Conservation (phyloP, 1,284 basidiomycete species). For the Melampsora occidentalis region DNA sequence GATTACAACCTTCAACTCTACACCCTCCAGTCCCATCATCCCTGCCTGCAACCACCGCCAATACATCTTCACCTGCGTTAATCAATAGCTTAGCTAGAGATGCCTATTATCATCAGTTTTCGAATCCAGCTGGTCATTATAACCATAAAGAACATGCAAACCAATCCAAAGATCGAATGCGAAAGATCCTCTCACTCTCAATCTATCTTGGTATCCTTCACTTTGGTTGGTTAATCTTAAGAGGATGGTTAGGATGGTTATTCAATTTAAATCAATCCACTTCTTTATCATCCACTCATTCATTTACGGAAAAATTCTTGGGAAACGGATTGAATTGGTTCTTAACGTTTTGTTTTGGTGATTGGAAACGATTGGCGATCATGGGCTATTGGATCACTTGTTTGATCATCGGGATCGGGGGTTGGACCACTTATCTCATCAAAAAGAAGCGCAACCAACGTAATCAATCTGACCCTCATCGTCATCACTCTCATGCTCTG, state of each 20-base stretch:
- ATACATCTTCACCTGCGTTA: neutral
- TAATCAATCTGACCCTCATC: too few relatives aligned
- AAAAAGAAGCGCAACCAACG: constrained; percentile 11
- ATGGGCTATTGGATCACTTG: constrained; percentile 33
- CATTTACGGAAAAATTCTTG: neutral
- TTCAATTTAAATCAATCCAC: constrained; percentile 13
- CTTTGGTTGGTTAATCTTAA: constrained; percentile 15
- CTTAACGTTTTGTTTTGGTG: neutral
- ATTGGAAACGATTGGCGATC: constrained; percentile 25
- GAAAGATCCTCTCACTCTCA: constrained; percentile 28
- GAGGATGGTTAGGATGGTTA: constrained; percentile 38
- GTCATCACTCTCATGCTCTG: too few relatives aligned
- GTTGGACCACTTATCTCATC: constrained; percentile 38
- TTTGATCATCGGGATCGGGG: constrained; percentile 17
- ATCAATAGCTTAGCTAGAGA: neutral
- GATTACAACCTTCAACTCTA: neutral
- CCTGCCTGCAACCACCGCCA: neutral
- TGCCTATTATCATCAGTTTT: constrained; percentile 25
- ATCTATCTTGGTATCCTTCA: constrained; percentile 20
- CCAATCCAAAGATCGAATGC: constrained; percentile 17
- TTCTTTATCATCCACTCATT: neutral
- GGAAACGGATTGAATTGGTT: neutral
- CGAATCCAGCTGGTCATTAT: constrained; percentile 16
- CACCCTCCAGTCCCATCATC: neutral
- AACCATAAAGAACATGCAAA: constrained; percentile 16